These are phyloP conservation scores for Annulohypoxylon bovei DNA, from an alignment of 495 filamentous ascomycete genomes.

Conservation along the genomic window DNA sequence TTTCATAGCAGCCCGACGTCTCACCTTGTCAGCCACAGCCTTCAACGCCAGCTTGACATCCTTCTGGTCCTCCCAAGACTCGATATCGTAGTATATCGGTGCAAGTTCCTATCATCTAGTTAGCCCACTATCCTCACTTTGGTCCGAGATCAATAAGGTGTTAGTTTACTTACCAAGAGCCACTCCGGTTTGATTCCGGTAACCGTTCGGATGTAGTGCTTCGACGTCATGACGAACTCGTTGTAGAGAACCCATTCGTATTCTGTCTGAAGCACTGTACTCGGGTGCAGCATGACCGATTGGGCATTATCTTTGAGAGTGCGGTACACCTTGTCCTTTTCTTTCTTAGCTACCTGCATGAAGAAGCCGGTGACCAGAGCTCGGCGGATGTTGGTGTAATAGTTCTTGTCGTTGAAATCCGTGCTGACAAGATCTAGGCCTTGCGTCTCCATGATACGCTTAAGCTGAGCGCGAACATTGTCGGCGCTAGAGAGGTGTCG, in stretches of 20 bases:
- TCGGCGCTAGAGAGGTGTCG: conserved; percentile 91
- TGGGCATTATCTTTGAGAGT: conserved; percentile 91
- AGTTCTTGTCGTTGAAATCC: conserved; percentile 92
- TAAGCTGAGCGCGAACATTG: conserved; percentile 89
- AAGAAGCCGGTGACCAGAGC: conserved; percentile 97
- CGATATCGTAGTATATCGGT: conserved; percentile 89
- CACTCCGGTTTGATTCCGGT: conserved; percentile 79
- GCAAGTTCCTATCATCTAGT: conserved; percentile 74
- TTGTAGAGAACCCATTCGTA: conserved; percentile 98
- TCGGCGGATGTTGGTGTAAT: conserved; percentile 95
- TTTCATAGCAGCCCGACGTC: conserved; percentile 76
- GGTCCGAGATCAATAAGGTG: neutral
- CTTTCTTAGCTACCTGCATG: conserved; percentile 98
- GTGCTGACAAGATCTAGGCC: conserved; percentile 87
- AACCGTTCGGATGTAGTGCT: conserved; percentile 85
- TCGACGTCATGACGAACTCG: conserved; percentile 96
- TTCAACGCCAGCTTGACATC: conserved; percentile 82
- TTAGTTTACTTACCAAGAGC: conserved; percentile 76
- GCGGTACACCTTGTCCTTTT: conserved; percentile 83
- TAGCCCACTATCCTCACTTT: neutral
- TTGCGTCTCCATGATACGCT: conserved; percentile 94
- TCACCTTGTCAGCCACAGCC: conserved; percentile 76
- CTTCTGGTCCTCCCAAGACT: conserved; percentile 78
- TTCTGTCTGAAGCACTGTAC: conserved; percentile 83
- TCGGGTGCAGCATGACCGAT: conserved; percentile 90